These are phyloP conservation scores for Suillus hirtellus DNA, from an alignment of 768 basidiomycete genomes.

Conservation along the genomic window DNA sequence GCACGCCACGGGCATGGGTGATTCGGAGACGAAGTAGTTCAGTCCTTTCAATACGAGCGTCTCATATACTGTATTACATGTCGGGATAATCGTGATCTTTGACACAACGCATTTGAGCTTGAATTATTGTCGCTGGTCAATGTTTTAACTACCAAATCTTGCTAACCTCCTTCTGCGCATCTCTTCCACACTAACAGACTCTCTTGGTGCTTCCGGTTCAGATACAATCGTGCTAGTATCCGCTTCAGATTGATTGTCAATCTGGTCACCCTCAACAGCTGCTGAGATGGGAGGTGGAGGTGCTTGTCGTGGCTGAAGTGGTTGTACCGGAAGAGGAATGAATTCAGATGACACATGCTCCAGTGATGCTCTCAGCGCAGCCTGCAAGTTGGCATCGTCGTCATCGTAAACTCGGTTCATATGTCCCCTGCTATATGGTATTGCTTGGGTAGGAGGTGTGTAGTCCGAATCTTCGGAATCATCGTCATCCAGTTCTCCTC, in stretches of 20 bases:
- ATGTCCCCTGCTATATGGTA: constrained; percentile 14
- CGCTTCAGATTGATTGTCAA: constrained; percentile 36
- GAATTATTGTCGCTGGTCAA: not conserved
- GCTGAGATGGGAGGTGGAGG: constrained; percentile 13
- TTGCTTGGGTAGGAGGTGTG: constrained; percentile 5
- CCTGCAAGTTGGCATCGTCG: constrained; percentile 85
- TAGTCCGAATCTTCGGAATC: constrained; percentile 28
- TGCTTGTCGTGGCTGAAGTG: constrained; percentile 21
- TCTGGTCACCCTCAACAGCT: constrained; percentile 24
- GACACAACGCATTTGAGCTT: not conserved
- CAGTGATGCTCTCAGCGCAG: constrained; percentile 82
- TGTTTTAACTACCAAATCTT: constrained; percentile 53
- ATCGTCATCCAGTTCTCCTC: constrained; percentile 23
- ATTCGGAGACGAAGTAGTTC: constrained; percentile 6
- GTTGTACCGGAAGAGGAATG: constrained; percentile 31
- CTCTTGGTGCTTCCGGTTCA: constrained; percentile 28
- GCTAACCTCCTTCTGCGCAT: constrained; percentile 64
- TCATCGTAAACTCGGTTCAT: constrained; percentile 69
- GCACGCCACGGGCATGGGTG: constrained; percentile 15
- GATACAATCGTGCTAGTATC: constrained; percentile 34
- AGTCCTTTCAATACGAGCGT: not conserved
- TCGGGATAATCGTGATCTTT: not conserved
- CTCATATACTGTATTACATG: not conserved
- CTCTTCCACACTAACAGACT: constrained; percentile 59
- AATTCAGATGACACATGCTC: constrained; percentile 60